A percentile compares a stretch with the other conserved stretches of the same genome.
phyloP scores from a whole-genome alignment of 768 basidiomycete genomes.

The Thelephora ganbajun region DNA sequence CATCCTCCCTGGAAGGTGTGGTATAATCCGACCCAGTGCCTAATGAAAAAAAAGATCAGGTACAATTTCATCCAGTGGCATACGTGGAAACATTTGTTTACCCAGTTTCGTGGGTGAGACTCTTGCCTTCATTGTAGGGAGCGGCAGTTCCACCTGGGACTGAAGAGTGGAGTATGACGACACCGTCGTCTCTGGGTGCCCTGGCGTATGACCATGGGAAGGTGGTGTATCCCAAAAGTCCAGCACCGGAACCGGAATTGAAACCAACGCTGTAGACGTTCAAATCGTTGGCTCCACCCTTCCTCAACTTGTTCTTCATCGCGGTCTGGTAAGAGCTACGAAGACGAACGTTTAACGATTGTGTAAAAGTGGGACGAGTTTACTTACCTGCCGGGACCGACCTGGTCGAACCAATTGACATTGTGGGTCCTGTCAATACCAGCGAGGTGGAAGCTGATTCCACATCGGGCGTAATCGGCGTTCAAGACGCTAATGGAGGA shows the following conservation, averaged over 20 bases:
- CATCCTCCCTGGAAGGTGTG: slow-evolving; percentile 46
- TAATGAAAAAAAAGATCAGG: slow-evolving; percentile 19
- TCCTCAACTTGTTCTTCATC: slow-evolving; percentile 33
- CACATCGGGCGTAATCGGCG: slow-evolving; percentile 21
- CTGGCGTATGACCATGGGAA: slow-evolving; percentile 30
- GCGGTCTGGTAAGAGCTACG: slow-evolving; percentile 20
- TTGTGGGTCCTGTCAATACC: slow-evolving; percentile 30
- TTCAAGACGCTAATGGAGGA: slow-evolving; percentile 31
- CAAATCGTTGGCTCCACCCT: slow-evolving; percentile 25
- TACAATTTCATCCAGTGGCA: background rate
- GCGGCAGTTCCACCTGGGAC: slow-evolving; percentile 26
- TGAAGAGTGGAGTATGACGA: slow-evolving; percentile 21
- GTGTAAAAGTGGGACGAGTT: background rate
- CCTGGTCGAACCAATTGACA: slow-evolving; percentile 33
- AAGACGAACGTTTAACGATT: slow-evolving; percentile 1
- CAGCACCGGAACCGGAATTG: slow-evolving; percentile 21
- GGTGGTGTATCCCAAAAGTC: slow-evolving; percentile 40
- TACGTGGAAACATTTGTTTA: background rate
- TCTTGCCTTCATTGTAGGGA: slow-evolving; percentile 22
- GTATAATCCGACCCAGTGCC: slow-evolving; percentile 49
- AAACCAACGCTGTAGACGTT: slow-evolving; percentile 43
- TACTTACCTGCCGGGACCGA: slow-evolving; percentile 15
- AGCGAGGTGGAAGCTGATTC: slow-evolving; percentile 27
- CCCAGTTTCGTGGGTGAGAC: background rate
- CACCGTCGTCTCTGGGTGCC: slow-evolving; percentile 33